Percentiles rank a stretch among this genome's conserved stretches.
These are phyloP conservation scores for Xylariaceae sp. DNA, from an alignment of 2,329 filamentous ascomycete species.

Conservation along the genomic window DNA sequence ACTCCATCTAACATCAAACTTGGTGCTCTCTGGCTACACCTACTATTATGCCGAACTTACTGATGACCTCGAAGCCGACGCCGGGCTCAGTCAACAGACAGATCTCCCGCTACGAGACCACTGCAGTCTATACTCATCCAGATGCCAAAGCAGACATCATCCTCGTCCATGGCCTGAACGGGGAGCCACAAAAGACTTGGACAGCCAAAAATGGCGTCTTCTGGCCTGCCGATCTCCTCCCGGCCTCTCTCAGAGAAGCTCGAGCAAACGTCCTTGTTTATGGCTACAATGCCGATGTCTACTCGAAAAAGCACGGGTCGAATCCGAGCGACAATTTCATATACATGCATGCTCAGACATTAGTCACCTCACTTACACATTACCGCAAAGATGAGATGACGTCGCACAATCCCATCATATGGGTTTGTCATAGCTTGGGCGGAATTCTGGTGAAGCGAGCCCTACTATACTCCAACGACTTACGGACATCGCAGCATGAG, in stretches of 20 bases:
- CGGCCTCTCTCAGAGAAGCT: slow-evolving; percentile 51
- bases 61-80: slow-evolving; percentile 9
- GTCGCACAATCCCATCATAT: slow-evolving; percentile 65
- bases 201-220: slow-evolving; percentile 54
- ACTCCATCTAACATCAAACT: neutral
- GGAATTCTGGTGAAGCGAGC: slow-evolving; percentile 69
- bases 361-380: slow-evolving; percentile 59
- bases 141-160: slow-evolving; percentile 61
- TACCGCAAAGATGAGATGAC: slow-evolving; percentile 58
- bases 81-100: slow-evolving; percentile 48
- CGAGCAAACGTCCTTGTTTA: slow-evolving; percentile 66
- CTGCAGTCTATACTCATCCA: slow-evolving; percentile 55
- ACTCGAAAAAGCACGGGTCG: slow-evolving; percentile 44
- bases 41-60: slow-evolving; percentile 16
- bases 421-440: slow-evolving; percentile 70
- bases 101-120: slow-evolving; percentile 54
- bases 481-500: slow-evolving; percentile 56
- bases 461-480: slow-evolving; percentile 62
- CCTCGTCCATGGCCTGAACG: slow-evolving; percentile 68
- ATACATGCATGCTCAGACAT: slow-evolving; percentile 66
- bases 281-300: slow-evolving; percentile 69
- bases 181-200: slow-evolving; percentile 62
- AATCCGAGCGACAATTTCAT: slow-evolving; percentile 63
- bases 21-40: slow-evolving; percentile 5
- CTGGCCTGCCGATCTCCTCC: slow-evolving; percentile 68